A percentile compares a stretch with the other conserved stretches of the same genome.
These are phyloP conservation scores for Dendrothele bispora DNA, from an alignment of 768 basidiomycete species.

Conservation along the genomic window DNA sequence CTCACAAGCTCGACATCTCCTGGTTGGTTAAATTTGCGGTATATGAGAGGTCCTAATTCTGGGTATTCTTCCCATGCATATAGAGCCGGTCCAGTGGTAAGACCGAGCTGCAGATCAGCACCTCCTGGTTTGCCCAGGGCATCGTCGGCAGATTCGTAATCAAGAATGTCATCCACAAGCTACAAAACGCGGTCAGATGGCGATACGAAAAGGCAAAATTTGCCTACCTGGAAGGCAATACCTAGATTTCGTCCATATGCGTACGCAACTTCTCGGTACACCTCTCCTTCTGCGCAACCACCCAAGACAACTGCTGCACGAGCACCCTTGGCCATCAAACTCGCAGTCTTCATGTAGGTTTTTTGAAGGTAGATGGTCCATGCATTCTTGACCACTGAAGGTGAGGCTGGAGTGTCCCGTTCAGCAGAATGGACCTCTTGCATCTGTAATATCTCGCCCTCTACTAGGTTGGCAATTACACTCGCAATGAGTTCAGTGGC, in stretches of 20 bases:
- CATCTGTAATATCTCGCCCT: constrained; percentile 91
- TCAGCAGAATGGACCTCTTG: constrained; percentile 47
- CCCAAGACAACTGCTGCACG: constrained; percentile 87
- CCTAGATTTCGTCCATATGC: constrained; percentile 93
- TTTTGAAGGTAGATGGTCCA: constrained; percentile 89
- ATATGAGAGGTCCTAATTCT: constrained; percentile 84
- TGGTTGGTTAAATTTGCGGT: constrained; percentile 72
- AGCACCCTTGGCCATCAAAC: constrained; percentile 89
- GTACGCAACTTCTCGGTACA: constrained; percentile 94
- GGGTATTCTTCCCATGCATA: constrained; percentile 95
- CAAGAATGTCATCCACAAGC: constrained; percentile 95
- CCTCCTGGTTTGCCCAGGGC: constrained; percentile 91
- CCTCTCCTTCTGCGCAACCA: constrained; percentile 78
- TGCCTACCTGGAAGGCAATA: constrained; percentile 96
- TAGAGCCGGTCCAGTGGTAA: constrained; percentile 91
- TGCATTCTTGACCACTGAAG: constrained; percentile 34
- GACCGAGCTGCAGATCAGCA: constrained; percentile 78
- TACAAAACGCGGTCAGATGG: too few species aligned
- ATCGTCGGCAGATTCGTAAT: constrained; percentile 78
- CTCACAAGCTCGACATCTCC: constrained; percentile 90
- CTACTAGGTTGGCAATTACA: constrained; percentile 86
- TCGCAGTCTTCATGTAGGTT: constrained; percentile 93
- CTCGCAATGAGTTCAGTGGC: constrained; percentile 88
- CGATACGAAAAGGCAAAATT: too few species aligned
- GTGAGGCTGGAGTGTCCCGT: constrained; percentile 18